phyloP scores from a whole-genome alignment of 2,329 filamentous ascomycete species.

The Neopestalotiopsis sp. region DNA sequence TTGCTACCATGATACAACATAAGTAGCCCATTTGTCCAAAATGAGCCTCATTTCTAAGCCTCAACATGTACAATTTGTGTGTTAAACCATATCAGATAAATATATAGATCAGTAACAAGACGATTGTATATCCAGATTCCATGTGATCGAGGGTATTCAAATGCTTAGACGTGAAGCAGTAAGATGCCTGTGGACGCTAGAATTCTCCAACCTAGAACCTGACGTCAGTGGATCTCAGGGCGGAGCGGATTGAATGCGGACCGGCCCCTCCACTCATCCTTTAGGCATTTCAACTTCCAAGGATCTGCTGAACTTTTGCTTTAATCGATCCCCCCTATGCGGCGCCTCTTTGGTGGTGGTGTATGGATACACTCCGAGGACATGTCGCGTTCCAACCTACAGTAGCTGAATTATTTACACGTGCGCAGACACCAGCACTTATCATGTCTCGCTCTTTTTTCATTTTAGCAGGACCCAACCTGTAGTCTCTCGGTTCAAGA shows the following conservation, averaged over 20 bases:
- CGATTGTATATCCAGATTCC: not conserved
- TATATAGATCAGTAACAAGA: too few relatives aligned
- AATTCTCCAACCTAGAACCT: not conserved
- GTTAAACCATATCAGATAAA: too few relatives aligned
- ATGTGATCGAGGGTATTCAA: not conserved
- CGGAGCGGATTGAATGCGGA: not conserved
- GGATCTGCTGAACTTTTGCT: not conserved
- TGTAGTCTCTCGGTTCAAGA: not conserved
- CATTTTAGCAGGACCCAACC: not conserved
- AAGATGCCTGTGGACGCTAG: not conserved
- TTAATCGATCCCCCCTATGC: not conserved
- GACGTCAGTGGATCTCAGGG: not conserved
- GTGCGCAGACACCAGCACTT: not conserved
- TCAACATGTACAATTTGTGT: too few relatives aligned
- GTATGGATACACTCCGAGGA: not conserved
- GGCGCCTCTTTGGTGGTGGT: not conserved
- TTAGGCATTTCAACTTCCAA: not conserved
- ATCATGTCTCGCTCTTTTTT: not conserved
- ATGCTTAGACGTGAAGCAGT: not conserved
- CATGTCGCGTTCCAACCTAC: not conserved
- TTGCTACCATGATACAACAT: not conserved
- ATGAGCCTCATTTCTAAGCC: too few relatives aligned
- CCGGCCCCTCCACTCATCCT: not conserved
- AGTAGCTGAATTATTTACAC: not conserved
- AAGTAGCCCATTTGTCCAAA: too few relatives aligned